Conservation (phyloP, 148 eudicot genomes). For the Chenopodium formosanum region DNA sequence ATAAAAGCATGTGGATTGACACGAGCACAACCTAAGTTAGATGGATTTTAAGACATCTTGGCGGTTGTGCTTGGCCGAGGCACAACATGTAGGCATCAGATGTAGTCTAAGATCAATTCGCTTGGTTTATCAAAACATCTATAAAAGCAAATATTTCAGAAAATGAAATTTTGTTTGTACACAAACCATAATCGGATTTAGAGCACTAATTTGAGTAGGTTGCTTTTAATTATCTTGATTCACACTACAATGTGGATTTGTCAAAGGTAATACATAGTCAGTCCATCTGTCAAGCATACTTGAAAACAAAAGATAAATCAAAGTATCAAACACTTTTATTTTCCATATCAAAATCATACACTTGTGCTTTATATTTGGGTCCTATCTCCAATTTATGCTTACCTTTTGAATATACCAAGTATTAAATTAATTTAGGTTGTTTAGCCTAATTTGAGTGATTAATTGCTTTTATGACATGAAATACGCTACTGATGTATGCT, state of each 20-base stretch:
- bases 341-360: conserved; percentile 19
- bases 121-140: too few species aligned
- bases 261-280: conserved; percentile 8
- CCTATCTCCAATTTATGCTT: neutral
- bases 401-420: neutral
- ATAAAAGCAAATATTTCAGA: neutral
- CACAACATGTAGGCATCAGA: too few species aligned
- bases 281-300: conserved; percentile 22
- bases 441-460: neutral
- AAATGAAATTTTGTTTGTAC: neutral
- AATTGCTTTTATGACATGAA: neutral
- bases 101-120: too few species aligned
- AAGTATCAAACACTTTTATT: neutral
- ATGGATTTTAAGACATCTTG: too few species aligned
- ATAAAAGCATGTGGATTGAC: too few species aligned
- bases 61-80: too few species aligned
- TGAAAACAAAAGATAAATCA: conserved; percentile 2
- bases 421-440: neutral
- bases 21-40: too few species aligned
- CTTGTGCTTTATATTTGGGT: conserved; percentile 17
- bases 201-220: neutral
- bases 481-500: neutral
- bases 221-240: neutral
- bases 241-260: neutral
- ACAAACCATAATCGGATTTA: too few species aligned